Conservation (phyloP, 805 yeast species). For the Cyberlindnera nakhonratchasimensis region DNA sequence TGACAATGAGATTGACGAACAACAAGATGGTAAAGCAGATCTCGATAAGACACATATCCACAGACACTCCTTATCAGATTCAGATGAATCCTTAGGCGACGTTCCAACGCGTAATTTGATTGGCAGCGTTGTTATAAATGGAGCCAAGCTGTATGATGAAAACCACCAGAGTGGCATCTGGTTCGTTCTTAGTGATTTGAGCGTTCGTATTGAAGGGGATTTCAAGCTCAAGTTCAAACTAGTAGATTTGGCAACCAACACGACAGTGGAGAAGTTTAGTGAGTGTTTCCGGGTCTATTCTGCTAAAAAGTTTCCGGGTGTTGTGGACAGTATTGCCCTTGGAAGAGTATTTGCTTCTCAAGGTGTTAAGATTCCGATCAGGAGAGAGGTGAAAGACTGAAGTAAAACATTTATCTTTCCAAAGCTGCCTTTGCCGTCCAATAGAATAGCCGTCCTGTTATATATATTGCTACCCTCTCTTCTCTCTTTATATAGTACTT, state of each 20-base stretch:
- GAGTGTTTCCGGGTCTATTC: conserved; percentile 37
- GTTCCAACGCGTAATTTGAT: conserved; percentile 37
- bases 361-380: conserved; percentile 40
- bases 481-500: neutral
- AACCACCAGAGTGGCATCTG: conserved; percentile 36
- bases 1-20: neutral
- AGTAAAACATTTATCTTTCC: neutral
- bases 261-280: conserved; percentile 26
- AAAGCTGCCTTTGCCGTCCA: too few species aligned
- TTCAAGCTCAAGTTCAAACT: conserved; percentile 37
- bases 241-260: conserved; percentile 29
- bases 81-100: conserved; percentile 19
- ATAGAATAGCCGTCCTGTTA: too few species aligned
- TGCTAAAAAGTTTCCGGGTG: conserved; percentile 45
- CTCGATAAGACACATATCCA: neutral
- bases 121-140: conserved; percentile 38
- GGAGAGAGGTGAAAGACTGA: conserved; percentile 29
- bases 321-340: conserved; percentile 37
- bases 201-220: conserved; percentile 41
- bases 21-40: neutral
- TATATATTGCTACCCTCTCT: neutral
- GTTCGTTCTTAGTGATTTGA: conserved; percentile 41
- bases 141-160: conserved; percentile 36
- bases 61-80: conserved; percentile 5
- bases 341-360: conserved; percentile 41